These are phyloP conservation scores for Pugionium cornutum DNA, from an alignment of 345 rosid genomes.

Conservation along the genomic window DNA sequence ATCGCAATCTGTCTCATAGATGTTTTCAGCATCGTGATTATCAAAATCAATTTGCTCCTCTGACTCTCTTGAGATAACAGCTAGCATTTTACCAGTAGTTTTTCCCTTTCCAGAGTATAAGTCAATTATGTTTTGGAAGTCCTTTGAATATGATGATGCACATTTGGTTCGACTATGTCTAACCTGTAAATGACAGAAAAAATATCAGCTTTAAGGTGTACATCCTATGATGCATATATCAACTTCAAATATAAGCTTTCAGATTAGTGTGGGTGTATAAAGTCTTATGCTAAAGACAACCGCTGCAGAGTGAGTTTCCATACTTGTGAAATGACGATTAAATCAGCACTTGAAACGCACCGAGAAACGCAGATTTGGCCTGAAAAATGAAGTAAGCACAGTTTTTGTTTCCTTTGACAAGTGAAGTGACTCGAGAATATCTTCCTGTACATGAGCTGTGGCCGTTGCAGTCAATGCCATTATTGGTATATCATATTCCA, in stretches of 20 bases:
- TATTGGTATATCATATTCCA: constrained; percentile 66
- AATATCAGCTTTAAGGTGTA: not conserved
- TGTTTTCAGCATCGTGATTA: constrained; percentile 31
- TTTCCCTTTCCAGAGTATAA: constrained; percentile 50
- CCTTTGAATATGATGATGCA: constrained; percentile 56
- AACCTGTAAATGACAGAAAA: constrained; percentile 53
- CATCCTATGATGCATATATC: constrained; percentile 9
- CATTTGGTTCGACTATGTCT: constrained; percentile 77
- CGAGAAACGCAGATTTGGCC: constrained; percentile 69
- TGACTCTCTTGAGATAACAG: constrained; percentile 32
- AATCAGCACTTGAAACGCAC: constrained; percentile 46
- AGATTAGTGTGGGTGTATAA: not conserved
- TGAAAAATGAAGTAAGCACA: constrained; percentile 80
- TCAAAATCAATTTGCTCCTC: constrained; percentile 41
- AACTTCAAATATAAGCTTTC: not conserved
- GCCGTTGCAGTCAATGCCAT: constrained; percentile 98
- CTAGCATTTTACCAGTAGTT: constrained; percentile 35
- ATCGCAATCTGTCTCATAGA: constrained; percentile 44
- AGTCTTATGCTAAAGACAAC: constrained; percentile 18
- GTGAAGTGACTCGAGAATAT: constrained; percentile 64
- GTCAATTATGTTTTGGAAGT: constrained; percentile 60
- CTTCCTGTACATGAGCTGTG: constrained; percentile 67
- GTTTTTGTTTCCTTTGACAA: constrained; percentile 70
- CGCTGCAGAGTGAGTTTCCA: constrained; percentile 3
- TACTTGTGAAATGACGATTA: constrained; percentile 6